Conservation (phyloP, 805 yeast genomes). For the Yamadazyma takamatsuzukensis region DNA sequence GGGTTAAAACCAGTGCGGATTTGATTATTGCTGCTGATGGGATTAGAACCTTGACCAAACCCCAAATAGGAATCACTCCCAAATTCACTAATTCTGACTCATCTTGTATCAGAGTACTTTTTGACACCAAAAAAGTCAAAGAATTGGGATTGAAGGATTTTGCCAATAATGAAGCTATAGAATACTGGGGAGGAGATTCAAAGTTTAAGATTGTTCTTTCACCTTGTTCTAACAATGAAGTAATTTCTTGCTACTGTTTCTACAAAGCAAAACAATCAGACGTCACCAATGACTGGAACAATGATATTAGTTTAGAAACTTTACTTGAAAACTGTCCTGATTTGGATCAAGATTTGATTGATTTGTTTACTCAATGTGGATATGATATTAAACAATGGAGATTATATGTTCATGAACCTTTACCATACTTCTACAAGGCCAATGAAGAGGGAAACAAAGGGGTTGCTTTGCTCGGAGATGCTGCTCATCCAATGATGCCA, state of each 20-base stretch:
- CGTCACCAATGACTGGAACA: conserved; percentile 14
- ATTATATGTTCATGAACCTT: conserved; percentile 16
- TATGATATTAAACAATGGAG: conserved; percentile 14
- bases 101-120: conserved; percentile 13
- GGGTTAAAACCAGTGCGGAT: conserved; percentile 17
- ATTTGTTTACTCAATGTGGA: conserved; percentile 13
- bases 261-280: conserved; percentile 13
- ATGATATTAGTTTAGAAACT: conserved; percentile 13
- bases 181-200: conserved; percentile 12
- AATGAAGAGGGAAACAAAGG: conserved; percentile 12
- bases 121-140: conserved; percentile 13
- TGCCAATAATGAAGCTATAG: conserved; percentile 16
- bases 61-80: conserved; percentile 11
- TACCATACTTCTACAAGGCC: conserved; percentile 14
- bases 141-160: conserved; percentile 14
- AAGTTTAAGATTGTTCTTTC: conserved; percentile 16
- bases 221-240: conserved; percentile 16
- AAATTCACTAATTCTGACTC: conserved; percentile 13
- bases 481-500: conserved; percentile 23
- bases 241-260: conserved; percentile 14
- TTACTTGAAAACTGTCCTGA: conserved; percentile 8
- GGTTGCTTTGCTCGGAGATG: conserved; percentile 20
- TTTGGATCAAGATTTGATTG: conserved; percentile 14
- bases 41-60: conserved; percentile 17
- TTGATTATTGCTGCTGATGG: conserved; percentile 30